Conservation (phyloP, 1,284 basidiomycete genomes). For the Tremellales sp. region DNA sequence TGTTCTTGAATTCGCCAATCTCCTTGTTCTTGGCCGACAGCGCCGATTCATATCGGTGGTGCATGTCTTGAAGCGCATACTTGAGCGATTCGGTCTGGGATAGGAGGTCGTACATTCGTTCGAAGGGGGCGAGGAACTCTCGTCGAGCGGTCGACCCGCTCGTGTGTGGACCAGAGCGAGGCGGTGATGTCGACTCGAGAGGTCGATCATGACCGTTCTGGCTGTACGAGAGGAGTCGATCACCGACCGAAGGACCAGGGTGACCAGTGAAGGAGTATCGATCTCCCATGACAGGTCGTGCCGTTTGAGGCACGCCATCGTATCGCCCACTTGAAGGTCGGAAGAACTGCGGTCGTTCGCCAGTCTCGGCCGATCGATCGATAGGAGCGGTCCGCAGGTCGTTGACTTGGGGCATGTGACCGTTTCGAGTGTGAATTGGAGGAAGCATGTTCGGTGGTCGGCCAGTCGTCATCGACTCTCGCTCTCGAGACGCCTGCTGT, state of each 20-base stretch:
- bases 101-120: conserved; percentile 37
- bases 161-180: neutral
- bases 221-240: neutral
- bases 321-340: neutral
- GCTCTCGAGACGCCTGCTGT: conserved; percentile 40
- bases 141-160: conserved; percentile 14
- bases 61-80: conserved; percentile 32
- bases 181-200: neutral
- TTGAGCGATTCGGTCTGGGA: conserved; percentile 26
- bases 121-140: conserved; percentile 30
- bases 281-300: neutral
- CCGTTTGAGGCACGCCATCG: neutral
- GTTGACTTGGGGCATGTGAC: conserved; percentile 6
- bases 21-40: conserved; percentile 24
- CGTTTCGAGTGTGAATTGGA: conserved; percentile 23
- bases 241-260: neutral
- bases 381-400: conserved; percentile 38
- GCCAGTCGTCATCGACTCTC: conserved; percentile 38
- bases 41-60: conserved; percentile 28
- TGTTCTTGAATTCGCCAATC: conserved; percentile 39
- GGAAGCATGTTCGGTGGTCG: conserved; percentile 35
- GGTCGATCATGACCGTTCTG: neutral
- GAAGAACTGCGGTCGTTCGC: conserved; percentile 28
- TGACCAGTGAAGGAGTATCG: conserved; percentile 7
- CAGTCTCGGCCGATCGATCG: conserved; percentile 4